Evolutionary conservation across 2,329 filamentous ascomycete species (phyloP).

Genomic region (Cyphellophora europaea): DNA sequence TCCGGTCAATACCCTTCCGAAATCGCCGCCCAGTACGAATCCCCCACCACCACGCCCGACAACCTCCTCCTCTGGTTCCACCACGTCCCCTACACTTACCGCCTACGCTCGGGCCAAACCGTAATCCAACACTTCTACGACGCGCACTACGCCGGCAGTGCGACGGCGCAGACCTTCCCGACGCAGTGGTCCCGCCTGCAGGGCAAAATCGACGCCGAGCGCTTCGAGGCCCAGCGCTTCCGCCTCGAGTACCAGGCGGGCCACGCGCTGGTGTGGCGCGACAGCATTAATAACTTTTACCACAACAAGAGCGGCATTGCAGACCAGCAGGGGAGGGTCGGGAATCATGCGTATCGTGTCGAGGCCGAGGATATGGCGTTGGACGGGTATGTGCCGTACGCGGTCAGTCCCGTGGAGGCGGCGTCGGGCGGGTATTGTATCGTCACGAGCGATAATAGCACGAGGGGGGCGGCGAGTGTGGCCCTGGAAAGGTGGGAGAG

Average conservation of each 20-base stretch:
- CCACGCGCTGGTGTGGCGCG: constrained; percentile 62
- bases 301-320: constrained; percentile 50
- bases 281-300: constrained; percentile 58
- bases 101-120: constrained; percentile 53
- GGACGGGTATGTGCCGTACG: constrained; percentile 45
- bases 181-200: constrained; percentile 44
- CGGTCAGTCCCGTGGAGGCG: constrained; percentile 49
- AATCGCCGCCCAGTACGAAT: constrained; percentile 49
- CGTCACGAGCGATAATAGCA: constrained; percentile 45
- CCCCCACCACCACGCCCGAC: constrained; percentile 55
- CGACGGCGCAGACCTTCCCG: constrained; percentile 50
- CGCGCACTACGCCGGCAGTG: constrained; percentile 51
- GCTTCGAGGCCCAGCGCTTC: constrained; percentile 50
- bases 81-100: constrained; percentile 59
- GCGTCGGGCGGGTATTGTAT: constrained; percentile 49
- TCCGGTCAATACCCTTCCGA: constrained; percentile 58
- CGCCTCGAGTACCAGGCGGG: constrained; percentile 58
- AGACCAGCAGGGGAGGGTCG: constrained; percentile 48
- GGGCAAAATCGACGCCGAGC: constrained; percentile 49
- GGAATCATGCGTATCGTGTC: constrained; percentile 55
- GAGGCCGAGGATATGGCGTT: constrained; percentile 59
- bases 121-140: constrained; percentile 61
- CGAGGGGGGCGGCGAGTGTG: constrained; percentile 39
- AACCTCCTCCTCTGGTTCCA: constrained; percentile 66
- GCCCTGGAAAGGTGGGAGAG: constrained; percentile 28